Conservation (phyloP, 73 alveolate genomes). For the Chromera velia region DNA sequence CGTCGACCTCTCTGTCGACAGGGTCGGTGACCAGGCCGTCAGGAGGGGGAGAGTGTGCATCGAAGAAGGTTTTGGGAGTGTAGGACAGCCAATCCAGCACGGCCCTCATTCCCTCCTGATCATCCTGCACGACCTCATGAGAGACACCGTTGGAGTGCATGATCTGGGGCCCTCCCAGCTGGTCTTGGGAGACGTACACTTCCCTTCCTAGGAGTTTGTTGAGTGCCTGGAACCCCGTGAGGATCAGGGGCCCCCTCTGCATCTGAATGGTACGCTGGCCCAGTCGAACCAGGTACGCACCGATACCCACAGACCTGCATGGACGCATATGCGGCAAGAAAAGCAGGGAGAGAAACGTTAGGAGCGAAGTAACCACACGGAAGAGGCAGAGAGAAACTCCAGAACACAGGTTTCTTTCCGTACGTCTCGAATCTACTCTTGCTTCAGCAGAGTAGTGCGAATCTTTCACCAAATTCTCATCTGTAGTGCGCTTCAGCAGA, state of each 20-base stretch:
- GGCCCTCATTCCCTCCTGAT: slow-evolving; percentile 40
- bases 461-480: too few species aligned
- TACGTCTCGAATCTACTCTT: too few species aligned
- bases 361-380: too few species aligned
- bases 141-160: slow-evolving; percentile 42
- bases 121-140: slow-evolving; percentile 29
- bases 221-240: slow-evolving; percentile 29
- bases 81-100: slow-evolving; percentile 41
- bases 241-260: slow-evolving; percentile 40
- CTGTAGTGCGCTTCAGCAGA: too few species aligned
- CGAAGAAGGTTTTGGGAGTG: slow-evolving; percentile 14
- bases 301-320: slow-evolving; percentile 49
- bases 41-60: slow-evolving; percentile 17
- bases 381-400: too few species aligned
- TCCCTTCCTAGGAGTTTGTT: slow-evolving; percentile 36
- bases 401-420: too few species aligned
- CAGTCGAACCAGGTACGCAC: slow-evolving; percentile 37
- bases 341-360: too few species aligned
- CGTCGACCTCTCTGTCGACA: slow-evolving; percentile 25
- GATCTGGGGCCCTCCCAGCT: slow-evolving; percentile 37
- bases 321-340: too few species aligned
- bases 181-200: slow-evolving; percentile 28
- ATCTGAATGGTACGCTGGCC: slow-evolving; percentile 39
- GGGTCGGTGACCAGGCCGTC: slow-evolving; percentile 20
- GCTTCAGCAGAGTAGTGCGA: too few species aligned